Percentiles rank a stretch among this genome's conserved stretches.
phyloP scores from a whole-genome alignment of 2,329 filamentous ascomycete genomes.

The Fusarium poae region DNA sequence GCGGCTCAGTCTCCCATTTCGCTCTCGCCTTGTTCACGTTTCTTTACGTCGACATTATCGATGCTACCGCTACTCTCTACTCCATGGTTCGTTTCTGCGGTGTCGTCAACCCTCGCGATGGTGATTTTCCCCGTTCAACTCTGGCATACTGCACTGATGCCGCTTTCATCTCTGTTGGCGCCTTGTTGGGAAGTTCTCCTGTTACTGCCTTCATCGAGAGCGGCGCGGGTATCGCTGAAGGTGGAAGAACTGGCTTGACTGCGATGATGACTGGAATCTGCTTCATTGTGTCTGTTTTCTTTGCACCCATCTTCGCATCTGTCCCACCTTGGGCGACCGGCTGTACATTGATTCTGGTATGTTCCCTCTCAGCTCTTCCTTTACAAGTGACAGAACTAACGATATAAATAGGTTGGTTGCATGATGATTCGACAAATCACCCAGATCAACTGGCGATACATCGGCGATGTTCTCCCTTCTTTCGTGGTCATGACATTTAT shows the following conservation, averaged over 20 bases:
- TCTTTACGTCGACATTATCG: conserved; percentile 83
- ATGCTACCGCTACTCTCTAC: conserved; percentile 82
- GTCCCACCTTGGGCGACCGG: conserved; percentile 85
- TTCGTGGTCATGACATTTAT: conserved; percentile 82
- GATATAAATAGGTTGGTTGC: conserved; percentile 70
- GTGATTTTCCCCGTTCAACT: conserved; percentile 89
- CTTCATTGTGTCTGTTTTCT: conserved; percentile 79
- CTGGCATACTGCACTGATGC: conserved; percentile 82
- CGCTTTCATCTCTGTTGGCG: conserved; percentile 77
- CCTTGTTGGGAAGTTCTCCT: conserved; percentile 76
- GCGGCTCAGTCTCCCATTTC: conserved; percentile 70
- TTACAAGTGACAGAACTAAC: not conserved
- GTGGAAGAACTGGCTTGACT: conserved; percentile 79
- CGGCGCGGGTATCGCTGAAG: conserved; percentile 80
- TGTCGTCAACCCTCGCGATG: conserved; percentile 72
- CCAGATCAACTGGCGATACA: conserved; percentile 81
- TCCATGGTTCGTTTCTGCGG: conserved; percentile 84
- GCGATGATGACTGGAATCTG: conserved; percentile 76
- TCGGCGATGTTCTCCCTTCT: conserved; percentile 80
- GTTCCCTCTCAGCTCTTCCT: conserved; percentile 23
- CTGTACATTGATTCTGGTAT: conserved; percentile 76
- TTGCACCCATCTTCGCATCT: conserved; percentile 81
- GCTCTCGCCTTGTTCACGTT: conserved; percentile 80
- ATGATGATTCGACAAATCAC: conserved; percentile 83
- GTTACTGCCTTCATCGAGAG: conserved; percentile 82